Evolutionary conservation across 2,329 filamentous ascomycete genomes (phyloP).

Genomic region (Monosporascus sp.): DNA sequence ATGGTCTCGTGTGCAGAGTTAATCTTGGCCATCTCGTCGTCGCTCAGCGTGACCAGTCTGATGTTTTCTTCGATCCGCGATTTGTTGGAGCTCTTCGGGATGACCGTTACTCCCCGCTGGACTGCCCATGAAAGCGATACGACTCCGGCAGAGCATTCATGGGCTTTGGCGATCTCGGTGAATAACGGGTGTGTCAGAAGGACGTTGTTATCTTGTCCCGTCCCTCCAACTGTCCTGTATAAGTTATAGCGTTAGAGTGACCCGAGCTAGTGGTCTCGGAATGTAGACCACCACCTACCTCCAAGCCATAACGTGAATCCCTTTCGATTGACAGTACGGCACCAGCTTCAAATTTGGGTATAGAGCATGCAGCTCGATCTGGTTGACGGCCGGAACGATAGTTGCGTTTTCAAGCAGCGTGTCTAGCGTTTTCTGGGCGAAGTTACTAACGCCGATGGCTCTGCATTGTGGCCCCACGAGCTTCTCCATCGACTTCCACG

Average conservation of each 20-base stretch:
- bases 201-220: constrained; percentile 2
- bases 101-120: constrained; percentile 19
- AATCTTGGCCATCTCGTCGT: constrained; percentile 21
- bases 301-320: constrained; percentile 27
- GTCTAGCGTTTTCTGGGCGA: constrained; percentile 25
- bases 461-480: constrained; percentile 18
- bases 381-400: constrained; percentile 26
- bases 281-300: constrained; percentile 10
- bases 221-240: constrained; percentile 6
- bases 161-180: constrained; percentile 16
- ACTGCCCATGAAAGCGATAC: constrained; percentile 22
- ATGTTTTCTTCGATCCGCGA: constrained; percentile 20
- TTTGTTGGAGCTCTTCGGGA: constrained; percentile 18
- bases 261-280: not conserved
- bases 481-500: constrained; percentile 25
- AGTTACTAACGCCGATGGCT: constrained; percentile 29
- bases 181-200: constrained; percentile 19
- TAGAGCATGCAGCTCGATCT: constrained; percentile 28
- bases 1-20: constrained; percentile 20
- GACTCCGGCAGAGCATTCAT: constrained; percentile 18
- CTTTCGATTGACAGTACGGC: constrained; percentile 25
- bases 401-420: constrained; percentile 17
- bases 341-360: constrained; percentile 27
- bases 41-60: constrained; percentile 18
- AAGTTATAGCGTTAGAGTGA: not conserved